Evolutionary conservation across 768 basidiomycete genomes (phyloP), one percentile per base, ranked within the genome.

Genomic region (Auricularia sp.): DNA sequence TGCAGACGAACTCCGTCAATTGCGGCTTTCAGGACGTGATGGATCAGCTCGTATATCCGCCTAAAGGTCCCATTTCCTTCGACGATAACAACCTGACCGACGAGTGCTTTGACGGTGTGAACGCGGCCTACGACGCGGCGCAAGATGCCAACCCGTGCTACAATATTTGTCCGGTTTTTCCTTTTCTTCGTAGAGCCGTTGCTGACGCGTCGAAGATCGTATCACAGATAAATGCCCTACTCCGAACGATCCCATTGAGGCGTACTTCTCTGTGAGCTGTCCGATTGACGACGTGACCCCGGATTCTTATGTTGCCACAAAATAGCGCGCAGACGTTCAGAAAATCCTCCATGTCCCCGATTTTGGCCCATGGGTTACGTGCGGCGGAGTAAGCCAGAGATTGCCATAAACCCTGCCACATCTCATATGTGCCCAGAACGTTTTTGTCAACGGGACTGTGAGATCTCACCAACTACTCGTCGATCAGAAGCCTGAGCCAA

Each of bases 271-370:
- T 7, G 39, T 42, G 39, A 42, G 39, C 7, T 7, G 12, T 42
- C 39, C 7, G 1, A 42, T 2, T 14, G 7, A 7, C 39, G 39
- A 42, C 39, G 39, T 14, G 39, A 14, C 29, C 29, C 29, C 29
- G 39, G 39, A 42, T 29, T 29, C 29, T 29, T 0, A 29, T 29
- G 29, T 5, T 42, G 39, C 7, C 39, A 14, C 7, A 42, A 42
- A 7, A 42, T 42, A 42, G 43, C 62, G 62, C 62, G 21, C 62
- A n/a, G 62, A 63, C 47, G 62, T 63, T 33, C 62, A 63, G 43
- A 11, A 35, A 11, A 11, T 54, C n/a, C 62, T 63, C 12, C 44
- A 63, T 47, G 33, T 63, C 33, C 51, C 62, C 1, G 47, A 62
- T 7, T 54, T 54, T 18, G 53, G 53, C 6, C 18, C 18, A 7